These are phyloP conservation scores for Claviceps cyperi DNA, from an alignment of 2,329 filamentous ascomycete species.

Conservation along the genomic window DNA sequence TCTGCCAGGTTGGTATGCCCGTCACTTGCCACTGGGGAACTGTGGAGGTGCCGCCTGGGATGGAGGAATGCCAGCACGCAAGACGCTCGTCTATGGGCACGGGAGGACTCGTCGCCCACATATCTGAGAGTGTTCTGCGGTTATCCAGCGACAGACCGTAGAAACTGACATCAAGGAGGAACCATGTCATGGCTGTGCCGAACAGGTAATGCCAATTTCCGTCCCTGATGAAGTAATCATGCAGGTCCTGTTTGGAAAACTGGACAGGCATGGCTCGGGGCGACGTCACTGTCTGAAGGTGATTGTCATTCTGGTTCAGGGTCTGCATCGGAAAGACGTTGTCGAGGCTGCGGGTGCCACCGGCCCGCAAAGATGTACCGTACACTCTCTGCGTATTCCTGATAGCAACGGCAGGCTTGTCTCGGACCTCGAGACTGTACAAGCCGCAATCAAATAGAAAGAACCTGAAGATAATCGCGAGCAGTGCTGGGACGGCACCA, in stretches of 20 bases:
- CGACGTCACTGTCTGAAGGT: slow-evolving; percentile 19
- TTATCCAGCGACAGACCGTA: slow-evolving; percentile 37
- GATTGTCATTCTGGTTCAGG: slow-evolving; percentile 10
- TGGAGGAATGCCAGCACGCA: slow-evolving; percentile 32
- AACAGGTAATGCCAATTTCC: slow-evolving; percentile 22
- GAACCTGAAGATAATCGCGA: slow-evolving; percentile 52
- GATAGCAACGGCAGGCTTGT: slow-evolving; percentile 43
- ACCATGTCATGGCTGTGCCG: slow-evolving; percentile 33
- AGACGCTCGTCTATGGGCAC: slow-evolving; percentile 23
- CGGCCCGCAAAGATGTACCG: slow-evolving; percentile 18
- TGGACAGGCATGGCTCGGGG: slow-evolving; percentile 28
- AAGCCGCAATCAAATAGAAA: slow-evolving; percentile 52
- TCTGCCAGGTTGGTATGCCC: slow-evolving; percentile 34
- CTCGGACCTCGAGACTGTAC: slow-evolving; percentile 50
- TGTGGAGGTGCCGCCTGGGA: slow-evolving; percentile 27
- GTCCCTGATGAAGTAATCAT: slow-evolving; percentile 33
- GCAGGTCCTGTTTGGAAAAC: slow-evolving; percentile 33
- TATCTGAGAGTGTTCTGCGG: slow-evolving; percentile 20
- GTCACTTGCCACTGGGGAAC: slow-evolving; percentile 25
- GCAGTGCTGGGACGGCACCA: slow-evolving; percentile 46
- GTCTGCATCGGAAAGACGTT: slow-evolving; percentile 11
- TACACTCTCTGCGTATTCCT: slow-evolving; percentile 46
- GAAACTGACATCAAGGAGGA: slow-evolving; percentile 39
- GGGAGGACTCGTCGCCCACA: slow-evolving; percentile 23
- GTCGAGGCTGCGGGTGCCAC: neutral